A percentile compares a stretch with the other conserved stretches of the same genome.
phyloP scores from a whole-genome alignment of 1,284 basidiomycete species.

The Apiotrichum brassicae region DNA sequence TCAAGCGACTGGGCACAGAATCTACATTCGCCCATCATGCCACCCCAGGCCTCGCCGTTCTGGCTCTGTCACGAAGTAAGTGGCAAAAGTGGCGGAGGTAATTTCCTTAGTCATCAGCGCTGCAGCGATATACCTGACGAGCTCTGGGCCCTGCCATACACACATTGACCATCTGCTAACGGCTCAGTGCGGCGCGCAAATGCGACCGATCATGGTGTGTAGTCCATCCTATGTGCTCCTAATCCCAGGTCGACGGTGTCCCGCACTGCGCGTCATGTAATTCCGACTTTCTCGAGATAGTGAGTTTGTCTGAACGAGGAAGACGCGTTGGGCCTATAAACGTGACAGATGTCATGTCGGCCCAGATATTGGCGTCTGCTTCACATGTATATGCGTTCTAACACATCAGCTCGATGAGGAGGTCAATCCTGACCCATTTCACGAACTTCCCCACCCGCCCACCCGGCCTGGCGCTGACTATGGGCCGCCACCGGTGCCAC shows the following conservation, averaged over 20 bases:
- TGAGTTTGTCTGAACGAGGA: no score
- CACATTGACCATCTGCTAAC: conserved; percentile 2
- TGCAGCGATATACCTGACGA: no score
- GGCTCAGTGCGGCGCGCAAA: conserved; percentile 39
- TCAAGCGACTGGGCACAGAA: no score
- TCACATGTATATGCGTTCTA: no score
- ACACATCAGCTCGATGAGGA: conserved; percentile 33
- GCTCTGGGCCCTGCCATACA: neutral
- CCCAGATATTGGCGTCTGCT: neutral
- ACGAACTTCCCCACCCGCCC: conserved; percentile 36
- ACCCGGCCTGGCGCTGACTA: conserved; percentile 22
- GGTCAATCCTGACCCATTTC: conserved; percentile 39
- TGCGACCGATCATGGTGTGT: conserved; percentile 34
- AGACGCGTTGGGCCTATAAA: no score
- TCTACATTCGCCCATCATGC: conserved; percentile 13
- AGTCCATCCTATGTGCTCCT: neutral
- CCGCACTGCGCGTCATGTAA: conserved; percentile 40
- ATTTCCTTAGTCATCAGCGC: neutral
- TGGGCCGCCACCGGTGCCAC: conserved; percentile 6
- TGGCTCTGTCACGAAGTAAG: conserved; percentile 43
- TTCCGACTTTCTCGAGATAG: conserved; percentile 43
- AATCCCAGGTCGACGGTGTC: conserved; percentile 24
- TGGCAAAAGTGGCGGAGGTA: no score
- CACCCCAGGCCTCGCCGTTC: conserved; percentile 25
- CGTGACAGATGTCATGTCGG: no score